phyloP scores from a whole-genome alignment of 1,284 basidiomycete genomes.

The Ceratobasidium sp. region DNA sequence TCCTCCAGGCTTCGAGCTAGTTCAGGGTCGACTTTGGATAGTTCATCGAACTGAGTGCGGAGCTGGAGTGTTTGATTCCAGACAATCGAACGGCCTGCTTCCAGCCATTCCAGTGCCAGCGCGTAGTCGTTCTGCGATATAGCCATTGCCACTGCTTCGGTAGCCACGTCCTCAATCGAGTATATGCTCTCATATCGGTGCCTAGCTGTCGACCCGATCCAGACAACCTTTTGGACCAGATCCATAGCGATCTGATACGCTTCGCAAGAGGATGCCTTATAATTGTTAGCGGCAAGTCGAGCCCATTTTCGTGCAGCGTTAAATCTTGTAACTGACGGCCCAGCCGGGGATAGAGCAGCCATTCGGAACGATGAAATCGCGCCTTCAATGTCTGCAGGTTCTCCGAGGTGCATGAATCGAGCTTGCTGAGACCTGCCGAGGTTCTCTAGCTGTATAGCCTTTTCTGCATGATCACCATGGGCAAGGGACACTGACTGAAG shows the following conservation, averaged over 20 bases:
- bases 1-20: constrained; percentile 23
- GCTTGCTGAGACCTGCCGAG: background rate
- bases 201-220: constrained; percentile 35
- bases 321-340: too few relatives aligned
- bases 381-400: background rate
- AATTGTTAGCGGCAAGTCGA: background rate
- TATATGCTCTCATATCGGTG: constrained; percentile 12
- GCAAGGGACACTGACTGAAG: background rate
- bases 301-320: too few relatives aligned
- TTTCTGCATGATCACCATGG: background rate
- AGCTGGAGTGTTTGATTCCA: constrained; percentile 45
- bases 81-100: constrained; percentile 44
- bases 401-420: background rate
- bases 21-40: constrained; percentile 1
- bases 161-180: constrained; percentile 16
- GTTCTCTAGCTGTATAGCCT: background rate
- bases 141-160: constrained; percentile 36
- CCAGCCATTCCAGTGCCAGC: constrained; percentile 43
- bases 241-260: constrained; percentile 32
- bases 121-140: constrained; percentile 13
- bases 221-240: constrained; percentile 36
- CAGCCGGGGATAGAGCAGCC: too few relatives aligned
- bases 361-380: too few relatives aligned
- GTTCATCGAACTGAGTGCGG: constrained; percentile 25
- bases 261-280: background rate